phyloP scores from a whole-genome alignment of 2,329 filamentous ascomycete genomes.

The Monosporascus cannonballus region DNA sequence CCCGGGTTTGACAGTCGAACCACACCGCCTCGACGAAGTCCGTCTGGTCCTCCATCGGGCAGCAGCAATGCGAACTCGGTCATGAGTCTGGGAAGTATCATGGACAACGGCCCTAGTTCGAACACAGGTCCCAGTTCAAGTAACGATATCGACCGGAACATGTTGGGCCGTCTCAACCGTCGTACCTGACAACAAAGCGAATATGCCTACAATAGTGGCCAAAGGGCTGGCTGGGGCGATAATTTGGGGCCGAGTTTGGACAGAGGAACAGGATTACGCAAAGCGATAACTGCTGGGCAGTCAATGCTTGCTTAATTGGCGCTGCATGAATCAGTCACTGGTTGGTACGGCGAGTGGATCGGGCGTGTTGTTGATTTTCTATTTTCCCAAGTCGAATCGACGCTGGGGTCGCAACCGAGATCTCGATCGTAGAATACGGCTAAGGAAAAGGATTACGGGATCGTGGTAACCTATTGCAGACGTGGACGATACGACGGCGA shows the following conservation, averaged over 20 bases:
- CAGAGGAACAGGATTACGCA: constrained; percentile 3
- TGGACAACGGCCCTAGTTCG: constrained; percentile 34
- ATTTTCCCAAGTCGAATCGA: constrained; percentile 7
- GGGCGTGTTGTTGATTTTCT: constrained; percentile 1
- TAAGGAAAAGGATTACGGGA: constrained; percentile 7
- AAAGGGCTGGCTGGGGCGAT: constrained; percentile 6
- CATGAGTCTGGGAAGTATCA: constrained; percentile 47
- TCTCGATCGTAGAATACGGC: constrained; percentile 5
- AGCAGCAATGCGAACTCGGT: constrained; percentile 37
- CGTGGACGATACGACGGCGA: constrained; percentile 1
- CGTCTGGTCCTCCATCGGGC: constrained; percentile 27
- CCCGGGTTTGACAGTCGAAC: constrained; percentile 30
- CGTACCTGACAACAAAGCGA: constrained; percentile 14
- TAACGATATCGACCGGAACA: constrained; percentile 49
- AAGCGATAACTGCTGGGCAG: constrained; percentile 16
- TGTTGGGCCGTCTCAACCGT: constrained; percentile 47
- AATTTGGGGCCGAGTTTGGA: constrained; percentile 2
- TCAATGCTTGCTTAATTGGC: constrained; percentile 2
- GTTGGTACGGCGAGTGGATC: not conserved
- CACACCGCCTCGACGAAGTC: constrained; percentile 34
- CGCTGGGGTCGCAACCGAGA: constrained; percentile 7
- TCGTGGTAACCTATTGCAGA: not conserved
- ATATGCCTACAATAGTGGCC: constrained; percentile 2
- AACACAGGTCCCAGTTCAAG: constrained; percentile 27
- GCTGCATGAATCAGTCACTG: not conserved